Evolutionary conservation across 768 basidiomycete species (phyloP).

Genomic region (Phylloporus rhodoxanthus): DNA sequence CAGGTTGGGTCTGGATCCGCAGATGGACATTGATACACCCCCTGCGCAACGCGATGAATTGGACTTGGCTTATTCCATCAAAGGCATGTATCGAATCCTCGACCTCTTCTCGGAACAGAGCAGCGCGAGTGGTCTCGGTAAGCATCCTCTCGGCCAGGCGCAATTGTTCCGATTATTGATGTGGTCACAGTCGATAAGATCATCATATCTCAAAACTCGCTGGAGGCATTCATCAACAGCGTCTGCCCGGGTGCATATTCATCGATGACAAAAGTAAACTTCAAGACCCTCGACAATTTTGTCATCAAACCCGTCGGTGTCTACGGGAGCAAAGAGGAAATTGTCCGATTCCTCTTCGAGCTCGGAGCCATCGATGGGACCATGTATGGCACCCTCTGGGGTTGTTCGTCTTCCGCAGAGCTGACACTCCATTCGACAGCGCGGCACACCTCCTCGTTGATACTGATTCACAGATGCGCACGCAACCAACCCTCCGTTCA

Average conservation of each 20-base stretch:
- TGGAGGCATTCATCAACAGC: slow-evolving; percentile 43
- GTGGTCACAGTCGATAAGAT: slow-evolving; percentile 51
- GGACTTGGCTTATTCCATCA: slow-evolving; percentile 30
- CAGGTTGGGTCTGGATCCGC: not conserved
- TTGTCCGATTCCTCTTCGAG: slow-evolving; percentile 40
- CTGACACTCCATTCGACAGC: slow-evolving; percentile 1
- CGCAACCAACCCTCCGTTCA: slow-evolving; percentile 16
- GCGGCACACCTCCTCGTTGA: slow-evolving; percentile 13
- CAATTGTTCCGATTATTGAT: not conserved
- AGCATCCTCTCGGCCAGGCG: not conserved
- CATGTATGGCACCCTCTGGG: slow-evolving; percentile 30
- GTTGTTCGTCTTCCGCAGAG: not conserved
- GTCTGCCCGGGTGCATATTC: slow-evolving; percentile 47
- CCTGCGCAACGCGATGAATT: slow-evolving; percentile 5
- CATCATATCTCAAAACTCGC: slow-evolving; percentile 49
- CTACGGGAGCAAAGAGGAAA: slow-evolving; percentile 50
- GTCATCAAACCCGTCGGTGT: slow-evolving; percentile 47
- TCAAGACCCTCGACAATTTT: slow-evolving; percentile 43
- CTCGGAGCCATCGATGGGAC: slow-evolving; percentile 34
- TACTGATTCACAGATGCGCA: not conserved
- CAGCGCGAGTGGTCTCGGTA: slow-evolving; percentile 45
- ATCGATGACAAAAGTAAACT: slow-evolving; percentile 53
- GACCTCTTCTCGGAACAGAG: slow-evolving; percentile 49
- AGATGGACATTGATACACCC: slow-evolving; percentile 17
- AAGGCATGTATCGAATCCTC: slow-evolving; percentile 48